Conservation (phyloP, 1,139 yeast genomes). For the Arxiozyma telluris region DNA sequence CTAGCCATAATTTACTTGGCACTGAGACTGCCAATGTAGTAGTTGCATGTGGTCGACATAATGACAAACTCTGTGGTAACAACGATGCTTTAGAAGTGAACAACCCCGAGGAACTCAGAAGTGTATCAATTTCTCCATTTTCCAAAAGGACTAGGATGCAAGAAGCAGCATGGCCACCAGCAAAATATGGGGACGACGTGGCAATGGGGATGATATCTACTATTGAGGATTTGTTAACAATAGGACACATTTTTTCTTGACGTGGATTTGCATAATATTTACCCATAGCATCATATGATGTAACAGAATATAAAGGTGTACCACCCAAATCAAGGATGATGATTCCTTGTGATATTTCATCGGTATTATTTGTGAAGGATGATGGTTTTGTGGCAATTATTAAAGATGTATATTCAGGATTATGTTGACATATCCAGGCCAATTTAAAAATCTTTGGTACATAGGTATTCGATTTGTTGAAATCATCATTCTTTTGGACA, state of each 20-base stretch:
- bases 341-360: slow-evolving; percentile 44
- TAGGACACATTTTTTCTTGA: slow-evolving; percentile 45
- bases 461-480: slow-evolving; percentile 5
- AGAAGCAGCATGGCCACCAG: slow-evolving; percentile 61
- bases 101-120: slow-evolving; percentile 49
- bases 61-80: slow-evolving; percentile 71
- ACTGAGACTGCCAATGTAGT: slow-evolving; percentile 45
- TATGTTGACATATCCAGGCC: slow-evolving; percentile 67
- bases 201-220: slow-evolving; percentile 46
- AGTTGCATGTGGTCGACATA: slow-evolving; percentile 71
- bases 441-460: slow-evolving; percentile 28
- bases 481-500: slow-evolving; percentile 31
- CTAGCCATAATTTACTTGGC: slow-evolving; percentile 59
- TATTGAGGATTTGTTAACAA: slow-evolving; percentile 38
- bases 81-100: slow-evolving; percentile 47
- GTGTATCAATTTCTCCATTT: slow-evolving; percentile 47
- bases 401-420: slow-evolving; percentile 72
- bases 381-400: slow-evolving; percentile 58
- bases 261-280: slow-evolving; percentile 63
- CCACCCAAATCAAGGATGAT: slow-evolving; percentile 68
- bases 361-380: slow-evolving; percentile 18
- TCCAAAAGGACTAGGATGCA: slow-evolving; percentile 50
- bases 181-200: slow-evolving; percentile 52
- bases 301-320: slow-evolving; percentile 68
- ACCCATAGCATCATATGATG: slow-evolving; percentile 78